phyloP scores from a whole-genome alignment of 768 basidiomycete genomes.

The Lactifluus subvellereus region DNA sequence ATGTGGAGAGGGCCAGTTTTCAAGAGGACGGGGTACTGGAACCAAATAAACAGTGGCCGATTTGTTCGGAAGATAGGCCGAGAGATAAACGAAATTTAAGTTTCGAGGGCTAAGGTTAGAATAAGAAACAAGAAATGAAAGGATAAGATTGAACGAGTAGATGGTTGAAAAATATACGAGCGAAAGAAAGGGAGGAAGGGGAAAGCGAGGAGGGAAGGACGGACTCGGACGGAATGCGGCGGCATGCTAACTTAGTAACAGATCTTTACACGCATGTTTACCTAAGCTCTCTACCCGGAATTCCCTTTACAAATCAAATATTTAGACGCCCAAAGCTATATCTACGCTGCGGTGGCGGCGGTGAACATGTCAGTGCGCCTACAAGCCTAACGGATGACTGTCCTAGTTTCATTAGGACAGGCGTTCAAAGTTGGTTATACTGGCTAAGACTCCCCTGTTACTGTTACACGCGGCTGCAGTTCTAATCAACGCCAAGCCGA shows the following conservation, averaged over 20 bases:
- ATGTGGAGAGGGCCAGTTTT: slow-evolving; percentile 1
- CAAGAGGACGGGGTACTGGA: slow-evolving; percentile 2
- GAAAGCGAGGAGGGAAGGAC: neutral
- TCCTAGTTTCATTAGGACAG: too few relatives aligned
- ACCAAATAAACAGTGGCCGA: neutral
- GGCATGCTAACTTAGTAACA: neutral
- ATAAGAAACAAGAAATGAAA: neutral
- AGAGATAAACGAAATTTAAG: neutral
- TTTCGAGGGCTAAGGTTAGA: neutral
- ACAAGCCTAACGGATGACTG: too few relatives aligned
- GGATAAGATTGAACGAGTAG: neutral
- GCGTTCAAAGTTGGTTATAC: too few relatives aligned
- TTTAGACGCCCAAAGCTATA: too few relatives aligned
- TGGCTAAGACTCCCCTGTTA: too few relatives aligned
- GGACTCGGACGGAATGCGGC: neutral
- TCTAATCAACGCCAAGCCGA: too few relatives aligned
- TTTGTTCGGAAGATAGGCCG: neutral
- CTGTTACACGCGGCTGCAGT: too few relatives aligned
- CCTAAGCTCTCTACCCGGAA: too few relatives aligned
- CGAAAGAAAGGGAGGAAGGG: neutral
- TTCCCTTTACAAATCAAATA: too few relatives aligned
- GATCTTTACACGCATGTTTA: too few relatives aligned
- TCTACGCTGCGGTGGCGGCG: too few relatives aligned
- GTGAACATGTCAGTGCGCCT: too few relatives aligned
- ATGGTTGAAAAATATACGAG: neutral